Percentiles rank a stretch among this genome's conserved stretches.
Conservation (phyloP, 495 filamentous ascomycete genomes). For the Podospora didyma region DNA sequence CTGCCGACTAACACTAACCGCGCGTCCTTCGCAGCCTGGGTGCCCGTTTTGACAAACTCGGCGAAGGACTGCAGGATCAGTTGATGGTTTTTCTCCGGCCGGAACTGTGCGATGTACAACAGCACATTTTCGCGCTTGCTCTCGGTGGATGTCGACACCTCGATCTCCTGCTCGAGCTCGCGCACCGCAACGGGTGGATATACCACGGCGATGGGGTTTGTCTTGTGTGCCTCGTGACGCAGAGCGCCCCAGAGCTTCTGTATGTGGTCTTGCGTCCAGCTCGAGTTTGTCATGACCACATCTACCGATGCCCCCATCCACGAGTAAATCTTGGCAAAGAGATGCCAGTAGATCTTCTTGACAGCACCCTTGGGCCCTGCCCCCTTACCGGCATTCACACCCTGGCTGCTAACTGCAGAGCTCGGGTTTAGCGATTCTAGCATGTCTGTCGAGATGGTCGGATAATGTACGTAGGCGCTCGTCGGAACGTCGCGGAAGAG, state of each 20-base stretch:
- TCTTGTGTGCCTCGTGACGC: slow-evolving; percentile 38
- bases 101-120: slow-evolving; percentile 94
- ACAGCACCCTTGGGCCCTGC: slow-evolving; percentile 58
- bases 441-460: slow-evolving; percentile 98
- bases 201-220: slow-evolving; percentile 59
- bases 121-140: slow-evolving; percentile 60
- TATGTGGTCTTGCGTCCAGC: slow-evolving; percentile 88
- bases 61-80: slow-evolving; percentile 81
- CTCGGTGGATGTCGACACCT: slow-evolving; percentile 64
- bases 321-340: slow-evolving; percentile 78
- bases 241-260: slow-evolving; percentile 68
- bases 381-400: slow-evolving; percentile 79
- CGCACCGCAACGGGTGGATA: slow-evolving; percentile 90
- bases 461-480: slow-evolving; percentile 94
- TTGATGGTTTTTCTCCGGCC: slow-evolving; percentile 93
- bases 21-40: slow-evolving; percentile 45
- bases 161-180: slow-evolving; percentile 68
- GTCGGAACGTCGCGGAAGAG: slow-evolving; percentile 81
- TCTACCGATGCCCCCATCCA: slow-evolving; percentile 78
- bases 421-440: slow-evolving; percentile 70
- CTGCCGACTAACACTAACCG: slow-evolving; percentile 81
- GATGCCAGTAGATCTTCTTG: slow-evolving; percentile 80
- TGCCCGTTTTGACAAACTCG: slow-evolving; percentile 50
- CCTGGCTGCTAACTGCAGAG: slow-evolving; percentile 55
- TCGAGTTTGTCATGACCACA: slow-evolving; percentile 93